Evolutionary conservation across 345 rosid genomes (phyloP).

Genomic region (Salix caprea): DNA sequence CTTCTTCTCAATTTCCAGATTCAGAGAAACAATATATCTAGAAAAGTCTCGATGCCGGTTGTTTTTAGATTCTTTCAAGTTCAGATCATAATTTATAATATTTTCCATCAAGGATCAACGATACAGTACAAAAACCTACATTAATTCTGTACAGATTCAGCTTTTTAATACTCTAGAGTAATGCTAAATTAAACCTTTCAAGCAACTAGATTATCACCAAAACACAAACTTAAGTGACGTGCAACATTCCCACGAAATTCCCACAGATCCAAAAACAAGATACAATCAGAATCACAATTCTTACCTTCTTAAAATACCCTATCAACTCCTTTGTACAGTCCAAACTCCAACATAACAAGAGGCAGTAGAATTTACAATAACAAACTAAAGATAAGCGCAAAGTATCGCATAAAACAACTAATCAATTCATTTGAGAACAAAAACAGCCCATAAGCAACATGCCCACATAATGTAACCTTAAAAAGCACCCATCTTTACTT

Average conservation of each 20-base stretch:
- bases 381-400: background rate
- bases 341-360: background rate
- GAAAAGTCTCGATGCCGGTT: background rate
- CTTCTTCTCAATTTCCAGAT: background rate
- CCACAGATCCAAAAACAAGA: background rate
- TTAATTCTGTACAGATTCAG: background rate
- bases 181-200: background rate
- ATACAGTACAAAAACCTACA: background rate
- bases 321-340: background rate
- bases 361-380: background rate
- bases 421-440: background rate
- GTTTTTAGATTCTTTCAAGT: background rate
- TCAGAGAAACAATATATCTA: background rate
- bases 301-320: background rate
- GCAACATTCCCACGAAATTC: background rate
- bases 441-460: background rate
- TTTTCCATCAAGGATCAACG: background rate
- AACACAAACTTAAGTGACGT: background rate
- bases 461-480: background rate
- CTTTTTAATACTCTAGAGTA: background rate
- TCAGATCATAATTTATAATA: background rate
- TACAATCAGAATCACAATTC: background rate
- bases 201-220: background rate
- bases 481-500: background rate
- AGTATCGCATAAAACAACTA: background rate